These are phyloP conservation scores for Pyrenula aspistea DNA, from an alignment of 495 filamentous ascomycete genomes.

Conservation along the genomic window DNA sequence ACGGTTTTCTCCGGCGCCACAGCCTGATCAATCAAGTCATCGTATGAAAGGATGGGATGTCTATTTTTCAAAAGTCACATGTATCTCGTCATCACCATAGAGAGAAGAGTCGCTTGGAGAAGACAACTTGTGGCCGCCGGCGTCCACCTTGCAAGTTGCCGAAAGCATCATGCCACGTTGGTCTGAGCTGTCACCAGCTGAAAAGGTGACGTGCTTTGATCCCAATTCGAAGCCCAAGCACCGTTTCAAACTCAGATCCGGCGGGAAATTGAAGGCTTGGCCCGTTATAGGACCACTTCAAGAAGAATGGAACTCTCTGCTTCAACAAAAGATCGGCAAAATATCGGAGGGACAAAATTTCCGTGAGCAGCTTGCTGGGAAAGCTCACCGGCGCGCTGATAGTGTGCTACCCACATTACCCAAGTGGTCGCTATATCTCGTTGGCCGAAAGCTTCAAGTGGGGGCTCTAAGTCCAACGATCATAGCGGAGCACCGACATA, in stretches of 20 bases:
- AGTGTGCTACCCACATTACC: background rate
- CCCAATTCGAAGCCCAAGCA: background rate
- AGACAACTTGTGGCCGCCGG: too few species aligned
- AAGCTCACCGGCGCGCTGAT: background rate
- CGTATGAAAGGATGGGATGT: too few species aligned
- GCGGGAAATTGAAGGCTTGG: background rate
- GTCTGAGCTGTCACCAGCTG: background rate
- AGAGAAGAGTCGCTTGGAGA: too few species aligned
- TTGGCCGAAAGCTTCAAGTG: background rate
- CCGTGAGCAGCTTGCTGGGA: background rate
- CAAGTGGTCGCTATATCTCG: background rate
- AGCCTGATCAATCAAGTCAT: too few species aligned
- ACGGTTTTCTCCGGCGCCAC: too few species aligned
- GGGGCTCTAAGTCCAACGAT: background rate
- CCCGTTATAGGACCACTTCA: background rate
- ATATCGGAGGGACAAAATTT: background rate
- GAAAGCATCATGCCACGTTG: background rate
- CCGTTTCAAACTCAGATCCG: background rate
- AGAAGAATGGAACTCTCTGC: background rate
- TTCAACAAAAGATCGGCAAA: background rate
- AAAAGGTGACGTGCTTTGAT: background rate
- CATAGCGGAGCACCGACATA: background rate
- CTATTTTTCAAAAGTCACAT: too few species aligned
- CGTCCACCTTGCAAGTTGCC: background rate
- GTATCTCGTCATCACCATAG: too few species aligned